Evolutionary conservation across 176 grass and related monocot genomes (phyloP), one percentile per base, ranked within the genome.

Genomic region (Oryza punctata): DNA sequence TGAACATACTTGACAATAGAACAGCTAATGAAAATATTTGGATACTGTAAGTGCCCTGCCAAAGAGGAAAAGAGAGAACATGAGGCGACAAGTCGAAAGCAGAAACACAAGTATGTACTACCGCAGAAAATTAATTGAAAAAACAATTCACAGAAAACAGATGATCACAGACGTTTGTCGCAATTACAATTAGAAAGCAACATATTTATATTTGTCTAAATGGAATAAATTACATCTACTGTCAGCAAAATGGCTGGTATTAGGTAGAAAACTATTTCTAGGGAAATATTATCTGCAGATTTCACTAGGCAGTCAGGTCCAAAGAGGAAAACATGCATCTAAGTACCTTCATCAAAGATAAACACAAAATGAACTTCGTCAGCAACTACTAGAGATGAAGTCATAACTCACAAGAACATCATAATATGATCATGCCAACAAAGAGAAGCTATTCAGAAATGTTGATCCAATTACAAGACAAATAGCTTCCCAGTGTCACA

Each of bases 1-100:
- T 89, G 81, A 99, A 99, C 96, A 99, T 94, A 85, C 96, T 99
- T 72, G 96, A 99, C 40, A 99, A 87, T 23, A 96, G 35, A 85
- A 99, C 96, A 37, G 96, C 96, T 78, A 99, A 85, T 21, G 91
- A 99, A 91, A 99, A 99, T 88, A 99, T 94, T 83, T 99, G 93
- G 29, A 94, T 96, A 89, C 93, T 94, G 73, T 99, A 99, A n/a
- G 91, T 90, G 30, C 96, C 96, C 96, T 96, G 91, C 78, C 25
- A 81, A 84, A 78, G 63, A 63, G 16, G 21, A 80, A 80, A 83
- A 85, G 1, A 74, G 15, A 41, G 25, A 32, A 25, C 49, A 60
- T 76, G 11, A 88, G 76, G 46, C 3, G 37, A 21, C 13, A 71
- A 8, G 2, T 46, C 2, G 15, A 43, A 92, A 71, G 26, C 75